Base-by-base conservation (phyloP, 805 yeast species). In the Blastobotrys chiropterorum region DNA sequence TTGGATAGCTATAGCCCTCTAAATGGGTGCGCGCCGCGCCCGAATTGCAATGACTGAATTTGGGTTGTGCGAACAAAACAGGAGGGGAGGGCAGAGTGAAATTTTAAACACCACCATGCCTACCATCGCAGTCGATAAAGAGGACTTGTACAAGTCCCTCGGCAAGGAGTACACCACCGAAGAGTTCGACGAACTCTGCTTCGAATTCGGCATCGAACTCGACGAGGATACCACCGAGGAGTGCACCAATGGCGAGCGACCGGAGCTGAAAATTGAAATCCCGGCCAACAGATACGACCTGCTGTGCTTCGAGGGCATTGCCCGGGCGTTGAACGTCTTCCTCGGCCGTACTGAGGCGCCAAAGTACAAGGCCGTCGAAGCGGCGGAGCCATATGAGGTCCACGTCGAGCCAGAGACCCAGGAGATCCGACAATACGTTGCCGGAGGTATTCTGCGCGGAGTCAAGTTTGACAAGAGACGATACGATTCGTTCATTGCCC, bases 251-350 rank as follows among this genome's bases (percentile, higher is more conserved):
- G 98, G 92, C 66, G 96, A 88, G 71, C 84, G 96, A 69, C 97
- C 99, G n/a, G 95, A 92, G 71, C 78, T 88, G 63, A 94, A 94
- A 73, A 89, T 94, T 64, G 99, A 94, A 70, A 83, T 95, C 58
- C 97, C 97, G 53, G 99, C 99, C 56, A 94, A 94, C 74, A 86
- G 99, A 38, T 95, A 94, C 67, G 99, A 94, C 69, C 82, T 94
- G 90, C 81, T 94, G 59, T 95, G 99, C 76, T 86, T 90, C 62
- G 99, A 94, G 72, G 99, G 99, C 66, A 90, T 94, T 70, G 90
- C 97, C 1, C 95, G 89, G 66, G 92, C 98, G 1, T 75, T 94
- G 66, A 90, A 90, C 64, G 95, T 90, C 67, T 94, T 87, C 66
- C 76, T 92, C 62, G 96, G 95, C 38, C 81, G 79, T 54, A 55